Evolutionary conservation across 257 asterid species (phyloP), one percentile per base, ranked within the genome.

Genomic region (Solanum peruvianum): DNA sequence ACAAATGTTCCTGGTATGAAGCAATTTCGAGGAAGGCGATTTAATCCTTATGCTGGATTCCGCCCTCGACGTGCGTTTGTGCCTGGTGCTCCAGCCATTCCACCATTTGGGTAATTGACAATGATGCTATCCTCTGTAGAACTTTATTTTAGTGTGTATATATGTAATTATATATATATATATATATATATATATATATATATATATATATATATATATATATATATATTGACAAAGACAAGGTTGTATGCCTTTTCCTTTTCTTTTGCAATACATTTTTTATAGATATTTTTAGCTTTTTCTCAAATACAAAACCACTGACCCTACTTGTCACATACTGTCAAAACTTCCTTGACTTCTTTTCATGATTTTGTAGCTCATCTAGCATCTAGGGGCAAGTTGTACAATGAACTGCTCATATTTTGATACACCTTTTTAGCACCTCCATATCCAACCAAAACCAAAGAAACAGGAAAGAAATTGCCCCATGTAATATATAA

Each of bases 1-100:
- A 93, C 96, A 42, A 93, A 93, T 85, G 69, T 93, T 87, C 96
- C 95, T 45, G 95, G 96, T 64, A 85, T 92, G 95, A 93, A 83
- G 88, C 96, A 89, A 78, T 87, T 72, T 44, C 90, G 93, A 20
- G 92, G 92, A 72, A 91, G 96, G 89, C 91, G 92, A 14, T 86
- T 90, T 37, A 89, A 87, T 66, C 92, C 92, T 3, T 89, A 91
- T 85, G 72, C 83, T 47, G 94, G 92, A 76, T 83, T 83, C 60
- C 87, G 87, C 75, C 60, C 90, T 8, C 85, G 92, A 69, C 87
- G 91, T 87, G 89, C 91, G 27, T 91, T 86, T 45, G 88, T 89
- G 88, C 87, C 92, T 87, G 91, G 90, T 73, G 90, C 91, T 47
- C 87, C 87, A 11, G 39, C 52, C 76, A 88, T 60, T 88, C 83